These are phyloP conservation scores for Polymyxa betae DNA, from an alignment of 208 protist genomes.

Conservation along the genomic window DNA sequence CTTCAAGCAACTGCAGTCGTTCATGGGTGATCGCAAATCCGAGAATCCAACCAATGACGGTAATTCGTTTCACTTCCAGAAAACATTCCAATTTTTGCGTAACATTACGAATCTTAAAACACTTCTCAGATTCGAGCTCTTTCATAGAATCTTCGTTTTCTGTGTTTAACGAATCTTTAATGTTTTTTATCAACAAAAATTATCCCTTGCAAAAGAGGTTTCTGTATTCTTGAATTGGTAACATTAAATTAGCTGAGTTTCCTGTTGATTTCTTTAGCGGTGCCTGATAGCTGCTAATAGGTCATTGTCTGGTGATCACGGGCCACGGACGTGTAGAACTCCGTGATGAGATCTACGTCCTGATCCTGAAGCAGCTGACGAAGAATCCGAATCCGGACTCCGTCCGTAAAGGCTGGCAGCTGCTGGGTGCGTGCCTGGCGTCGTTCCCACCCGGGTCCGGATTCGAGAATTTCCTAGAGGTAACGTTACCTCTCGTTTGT, in stretches of 20 bases:
- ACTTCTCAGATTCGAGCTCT: no score
- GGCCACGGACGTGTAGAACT: neutral
- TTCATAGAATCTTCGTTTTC: no score
- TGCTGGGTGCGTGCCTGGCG: constrained; percentile 4
- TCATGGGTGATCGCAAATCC: constrained; percentile 48
- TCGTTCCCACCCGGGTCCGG: constrained; percentile 42
- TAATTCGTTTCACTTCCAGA: no score
- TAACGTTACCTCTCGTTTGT: neutral
- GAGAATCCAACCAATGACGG: neutral
- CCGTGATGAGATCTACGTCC: constrained; percentile 48
- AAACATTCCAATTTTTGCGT: no score
- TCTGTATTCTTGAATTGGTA: no score
- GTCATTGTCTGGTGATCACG: neutral
- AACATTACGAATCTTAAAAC: no score
- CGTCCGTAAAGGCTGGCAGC: neutral
- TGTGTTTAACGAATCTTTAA: no score
- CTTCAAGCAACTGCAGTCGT: neutral
- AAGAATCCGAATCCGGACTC: constrained; percentile 53
- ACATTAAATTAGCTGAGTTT: no score
- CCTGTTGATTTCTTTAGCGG: no score
- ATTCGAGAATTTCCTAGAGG: constrained; percentile 54
- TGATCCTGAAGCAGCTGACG: constrained; percentile 54
- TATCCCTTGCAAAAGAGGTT: no score
- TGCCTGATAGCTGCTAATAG: no score
- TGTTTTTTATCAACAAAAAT: no score